Conservation (phyloP, 1,139 yeast species). For the Protomyces gravidus region DNA sequence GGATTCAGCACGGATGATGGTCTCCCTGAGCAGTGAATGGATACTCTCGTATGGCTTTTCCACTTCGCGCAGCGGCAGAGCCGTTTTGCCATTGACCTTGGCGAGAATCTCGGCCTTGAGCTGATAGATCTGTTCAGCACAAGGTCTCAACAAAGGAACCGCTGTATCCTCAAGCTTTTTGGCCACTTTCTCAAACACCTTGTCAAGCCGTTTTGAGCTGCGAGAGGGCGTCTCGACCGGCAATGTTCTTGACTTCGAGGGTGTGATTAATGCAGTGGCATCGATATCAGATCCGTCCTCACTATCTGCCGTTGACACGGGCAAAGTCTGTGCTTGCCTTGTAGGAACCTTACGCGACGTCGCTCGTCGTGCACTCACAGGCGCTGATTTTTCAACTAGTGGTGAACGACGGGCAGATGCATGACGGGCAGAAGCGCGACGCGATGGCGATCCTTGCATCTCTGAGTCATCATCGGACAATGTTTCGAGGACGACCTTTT, state of each 20-base stretch:
- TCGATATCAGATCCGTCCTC: no score
- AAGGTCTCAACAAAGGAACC: not conserved
- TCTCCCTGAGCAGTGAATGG: constrained; percentile 53
- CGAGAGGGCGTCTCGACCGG: not conserved
- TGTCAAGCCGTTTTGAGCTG: not conserved
- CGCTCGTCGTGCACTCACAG: not conserved
- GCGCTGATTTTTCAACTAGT: not conserved
- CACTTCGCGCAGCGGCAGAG: not conserved
- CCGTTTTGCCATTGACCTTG: not conserved
- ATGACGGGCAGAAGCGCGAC: not conserved
- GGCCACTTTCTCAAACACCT: not conserved
- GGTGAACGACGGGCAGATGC: not conserved
- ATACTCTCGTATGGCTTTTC: constrained; percentile 8
- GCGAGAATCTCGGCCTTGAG: not conserved
- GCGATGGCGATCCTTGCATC: not conserved
- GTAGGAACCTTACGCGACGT: not conserved
- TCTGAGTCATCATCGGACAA: not conserved
- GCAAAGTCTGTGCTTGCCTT: not conserved
- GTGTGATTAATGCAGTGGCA: not conserved
- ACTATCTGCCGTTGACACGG: no score
- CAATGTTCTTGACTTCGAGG: not conserved
- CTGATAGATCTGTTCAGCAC: not conserved
- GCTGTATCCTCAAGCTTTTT: not conserved
- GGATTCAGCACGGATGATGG: constrained; percentile 67
- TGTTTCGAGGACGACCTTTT: not conserved